Percentiles rank a stretch among this genome's conserved stretches.
phyloP scores from a whole-genome alignment of 2,329 filamentous ascomycete genomes.

The Claviceps arundinis region DNA sequence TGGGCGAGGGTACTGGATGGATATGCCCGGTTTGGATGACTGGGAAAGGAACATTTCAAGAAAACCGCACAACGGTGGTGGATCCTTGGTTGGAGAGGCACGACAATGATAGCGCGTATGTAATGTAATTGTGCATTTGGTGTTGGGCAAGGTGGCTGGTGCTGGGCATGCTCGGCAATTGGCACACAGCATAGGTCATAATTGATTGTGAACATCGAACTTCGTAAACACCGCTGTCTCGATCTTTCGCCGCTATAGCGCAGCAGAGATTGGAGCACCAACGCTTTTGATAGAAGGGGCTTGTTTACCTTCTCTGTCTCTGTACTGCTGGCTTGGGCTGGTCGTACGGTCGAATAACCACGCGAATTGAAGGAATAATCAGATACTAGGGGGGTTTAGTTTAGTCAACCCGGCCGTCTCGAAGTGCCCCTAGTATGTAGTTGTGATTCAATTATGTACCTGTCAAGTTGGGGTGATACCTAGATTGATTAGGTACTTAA shows the following conservation, averaged over 20 bases:
- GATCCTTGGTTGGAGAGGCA: conserved; percentile 21
- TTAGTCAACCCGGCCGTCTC: no score
- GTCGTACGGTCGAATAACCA: background rate
- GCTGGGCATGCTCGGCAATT: background rate
- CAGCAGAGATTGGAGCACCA: no score
- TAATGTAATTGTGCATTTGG: background rate
- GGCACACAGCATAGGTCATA: no score
- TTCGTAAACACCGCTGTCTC: no score
- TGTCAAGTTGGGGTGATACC: no score
- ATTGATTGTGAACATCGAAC: no score
- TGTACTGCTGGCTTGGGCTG: background rate
- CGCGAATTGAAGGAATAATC: background rate
- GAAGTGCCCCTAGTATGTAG: no score
- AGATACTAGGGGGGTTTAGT: no score
- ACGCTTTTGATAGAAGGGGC: background rate
- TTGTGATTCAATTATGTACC: no score
- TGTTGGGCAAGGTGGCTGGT: background rate
- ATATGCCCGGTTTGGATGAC: conserved; percentile 49
- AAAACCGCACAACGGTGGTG: conserved; percentile 34
- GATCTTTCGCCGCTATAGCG: no score
- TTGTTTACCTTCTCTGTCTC: no score
- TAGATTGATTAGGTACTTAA: background rate
- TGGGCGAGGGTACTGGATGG: conserved; percentile 70
- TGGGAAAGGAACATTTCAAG: conserved; percentile 52
- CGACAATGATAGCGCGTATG: conserved; percentile 8